Conservation (phyloP, 23 red algal genomes). For the Chondrus crispus region DNA sequence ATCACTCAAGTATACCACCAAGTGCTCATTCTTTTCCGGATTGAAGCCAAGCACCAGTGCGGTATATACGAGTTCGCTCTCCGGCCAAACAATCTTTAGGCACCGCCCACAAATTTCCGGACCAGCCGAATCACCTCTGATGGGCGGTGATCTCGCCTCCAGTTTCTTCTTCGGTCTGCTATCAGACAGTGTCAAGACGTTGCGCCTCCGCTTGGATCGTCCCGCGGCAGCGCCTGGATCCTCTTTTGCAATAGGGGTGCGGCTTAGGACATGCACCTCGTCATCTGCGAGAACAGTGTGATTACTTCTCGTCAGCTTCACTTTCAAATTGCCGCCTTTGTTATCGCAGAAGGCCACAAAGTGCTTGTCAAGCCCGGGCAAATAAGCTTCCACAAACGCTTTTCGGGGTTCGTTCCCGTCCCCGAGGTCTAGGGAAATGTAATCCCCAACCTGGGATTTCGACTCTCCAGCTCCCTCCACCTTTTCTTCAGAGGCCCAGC, state of each 20-base stretch:
- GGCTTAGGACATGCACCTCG: conserved; percentile 1
- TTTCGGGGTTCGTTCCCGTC: background rate
- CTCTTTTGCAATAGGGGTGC: background rate
- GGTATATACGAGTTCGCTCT: conserved; percentile 26
- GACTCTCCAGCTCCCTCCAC: background rate
- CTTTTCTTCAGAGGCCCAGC: background rate
- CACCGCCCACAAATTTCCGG: conserved; percentile 38
- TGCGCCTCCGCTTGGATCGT: background rate
- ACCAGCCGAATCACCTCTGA: conserved; percentile 11
- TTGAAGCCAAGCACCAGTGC: conserved; percentile 43
- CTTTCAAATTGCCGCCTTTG: conserved; percentile 34
- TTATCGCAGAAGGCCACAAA: conserved; percentile 50
- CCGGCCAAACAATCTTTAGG: conserved; percentile 33
- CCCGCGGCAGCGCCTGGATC: background rate
- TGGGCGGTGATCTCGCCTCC: background rate
- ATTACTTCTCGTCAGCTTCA: conserved; percentile 31
- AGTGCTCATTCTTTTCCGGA: conserved; percentile 8
- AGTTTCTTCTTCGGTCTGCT: background rate
- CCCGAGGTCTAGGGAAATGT: conserved; percentile 31
- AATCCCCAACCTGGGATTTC: conserved; percentile 41
- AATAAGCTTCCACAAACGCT: conserved; percentile 37
- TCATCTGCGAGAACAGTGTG: conserved; percentile 22
- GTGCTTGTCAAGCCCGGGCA: conserved; percentile 35
- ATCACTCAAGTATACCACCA: conserved; percentile 38
- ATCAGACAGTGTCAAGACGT: background rate